Evolutionary conservation across 768 basidiomycete genomes (phyloP).

Genomic region (Tylopilus sp.): DNA sequence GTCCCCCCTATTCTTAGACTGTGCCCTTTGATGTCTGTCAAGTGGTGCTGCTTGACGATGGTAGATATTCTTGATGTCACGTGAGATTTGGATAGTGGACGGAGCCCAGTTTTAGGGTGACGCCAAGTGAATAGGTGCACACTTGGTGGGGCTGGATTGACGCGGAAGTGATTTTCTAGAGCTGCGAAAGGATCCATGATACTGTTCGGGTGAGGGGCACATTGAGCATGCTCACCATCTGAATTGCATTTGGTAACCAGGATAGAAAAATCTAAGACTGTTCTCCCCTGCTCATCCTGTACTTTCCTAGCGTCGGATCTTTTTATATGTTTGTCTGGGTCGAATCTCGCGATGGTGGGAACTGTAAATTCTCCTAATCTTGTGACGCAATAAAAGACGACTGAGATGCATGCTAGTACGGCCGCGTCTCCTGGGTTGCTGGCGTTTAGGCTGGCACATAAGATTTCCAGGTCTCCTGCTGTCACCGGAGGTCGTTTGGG

Average conservation of each 20-base stretch:
- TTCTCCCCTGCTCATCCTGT: not conserved
- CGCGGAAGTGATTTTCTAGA: not conserved
- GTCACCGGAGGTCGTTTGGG: not conserved
- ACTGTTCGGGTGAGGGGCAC: not conserved
- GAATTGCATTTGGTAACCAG: not conserved
- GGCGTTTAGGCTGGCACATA: too few species aligned
- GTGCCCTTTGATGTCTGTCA: not conserved
- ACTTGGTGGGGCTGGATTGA: not conserved
- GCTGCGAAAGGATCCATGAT: not conserved
- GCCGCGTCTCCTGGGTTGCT: too few species aligned
- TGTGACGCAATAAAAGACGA: too few species aligned
- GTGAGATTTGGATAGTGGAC: not conserved
- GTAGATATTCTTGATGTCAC: too few species aligned
- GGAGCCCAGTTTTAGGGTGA: not conserved
- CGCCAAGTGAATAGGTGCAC: not conserved
- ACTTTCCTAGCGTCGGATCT: not conserved
- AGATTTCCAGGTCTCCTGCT: slow-evolving; percentile 11
- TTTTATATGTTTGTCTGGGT: too few species aligned
- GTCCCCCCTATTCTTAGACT: not conserved
- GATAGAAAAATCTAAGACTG: not conserved
- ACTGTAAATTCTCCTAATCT: too few species aligned
- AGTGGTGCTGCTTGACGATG: not conserved
- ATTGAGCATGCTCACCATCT: not conserved
- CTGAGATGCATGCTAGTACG: too few species aligned
- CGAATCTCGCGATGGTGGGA: too few species aligned